Evolutionary conservation across 2,329 filamentous ascomycete genomes (phyloP), one percentile per base, ranked within the genome.

Genomic region (Akanthomyces uredinophilus): DNA sequence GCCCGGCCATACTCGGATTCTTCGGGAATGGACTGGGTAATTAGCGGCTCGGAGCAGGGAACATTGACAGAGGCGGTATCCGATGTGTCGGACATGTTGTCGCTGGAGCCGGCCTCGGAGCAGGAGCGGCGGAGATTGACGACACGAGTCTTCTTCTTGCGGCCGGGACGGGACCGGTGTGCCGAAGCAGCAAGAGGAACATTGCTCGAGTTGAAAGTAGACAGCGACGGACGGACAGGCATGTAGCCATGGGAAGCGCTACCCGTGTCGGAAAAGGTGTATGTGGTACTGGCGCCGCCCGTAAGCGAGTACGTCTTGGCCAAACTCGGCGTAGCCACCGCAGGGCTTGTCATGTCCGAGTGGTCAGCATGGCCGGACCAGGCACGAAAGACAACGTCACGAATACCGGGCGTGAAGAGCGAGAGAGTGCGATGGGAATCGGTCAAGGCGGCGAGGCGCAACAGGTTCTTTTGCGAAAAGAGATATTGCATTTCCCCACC

Each of bases 401-500:
- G 82, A 63, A 98, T 94, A n/a, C 89, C 87, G 0, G 94, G 92
- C 1, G 94, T 97, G 72, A 96, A 96, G 0, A 98, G 80, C 5
- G 93, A 96, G 39, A 98, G 78, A 0, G 95, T 98, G 53, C 91
- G 87, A 69, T 98, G 92, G 2, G 92, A 96, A 70, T 96, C 90
- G 4, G 87, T 92, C 62, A 99, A 79, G 0, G 91, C 86, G 27
- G 90, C 91, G 14, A 99, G 80, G 56, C 91, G 88, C 27, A 96
- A 77, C 43, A 98, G 79, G 69, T 96, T 98, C 82, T 96, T 96
- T 71, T 96, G 92, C 0, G 94, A 98, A 73, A 99, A 98, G 6
- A 96, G 83, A 0, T 92, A 92, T 73, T 96, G 92, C 22, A 89
- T 86, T 71, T 96, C 93, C 4, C 89, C 87, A 20, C 89, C 87